Evolutionary conservation across 2,329 filamentous ascomycete species (phyloP).

Genomic region (Colletotrichum kahawae): DNA sequence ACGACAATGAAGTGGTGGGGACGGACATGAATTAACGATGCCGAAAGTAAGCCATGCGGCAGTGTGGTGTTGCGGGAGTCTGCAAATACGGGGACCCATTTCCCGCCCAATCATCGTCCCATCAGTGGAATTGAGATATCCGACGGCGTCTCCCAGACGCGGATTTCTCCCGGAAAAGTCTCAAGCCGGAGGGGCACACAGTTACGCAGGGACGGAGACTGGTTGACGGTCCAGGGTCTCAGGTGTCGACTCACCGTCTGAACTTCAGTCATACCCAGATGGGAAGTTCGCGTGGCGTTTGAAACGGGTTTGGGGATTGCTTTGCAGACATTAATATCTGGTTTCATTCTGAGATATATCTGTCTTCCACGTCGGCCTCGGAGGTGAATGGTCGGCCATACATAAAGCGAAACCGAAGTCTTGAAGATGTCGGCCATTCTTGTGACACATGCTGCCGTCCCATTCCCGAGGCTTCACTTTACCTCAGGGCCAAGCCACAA

Average conservation of each 20-base stretch:
- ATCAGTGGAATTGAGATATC: not conserved
- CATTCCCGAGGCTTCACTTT: not conserved
- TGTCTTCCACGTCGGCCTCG: not conserved
- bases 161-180: not conserved
- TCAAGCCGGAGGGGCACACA: not conserved
- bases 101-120: not conserved
- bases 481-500: not conserved
- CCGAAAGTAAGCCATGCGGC: not conserved
- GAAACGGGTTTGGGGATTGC: not conserved
- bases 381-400: not conserved
- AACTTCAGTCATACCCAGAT: not conserved
- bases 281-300: not conserved
- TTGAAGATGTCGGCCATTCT: too few relatives aligned
- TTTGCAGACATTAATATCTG: not conserved
- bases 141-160: not conserved
- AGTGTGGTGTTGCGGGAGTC: not conserved
- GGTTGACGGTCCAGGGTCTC: not conserved
- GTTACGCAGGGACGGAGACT: not conserved
- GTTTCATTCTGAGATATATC: not conserved
- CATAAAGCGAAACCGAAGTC: not conserved
- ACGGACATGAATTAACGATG: not conserved
- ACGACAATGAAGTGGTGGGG: not conserved
- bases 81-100: not conserved
- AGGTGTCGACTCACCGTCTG: fast-evolving
- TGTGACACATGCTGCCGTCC: too few relatives aligned